phyloP scores from a whole-genome alignment of 352 stramenopile genomes.

The Peronospora destructor region DNA sequence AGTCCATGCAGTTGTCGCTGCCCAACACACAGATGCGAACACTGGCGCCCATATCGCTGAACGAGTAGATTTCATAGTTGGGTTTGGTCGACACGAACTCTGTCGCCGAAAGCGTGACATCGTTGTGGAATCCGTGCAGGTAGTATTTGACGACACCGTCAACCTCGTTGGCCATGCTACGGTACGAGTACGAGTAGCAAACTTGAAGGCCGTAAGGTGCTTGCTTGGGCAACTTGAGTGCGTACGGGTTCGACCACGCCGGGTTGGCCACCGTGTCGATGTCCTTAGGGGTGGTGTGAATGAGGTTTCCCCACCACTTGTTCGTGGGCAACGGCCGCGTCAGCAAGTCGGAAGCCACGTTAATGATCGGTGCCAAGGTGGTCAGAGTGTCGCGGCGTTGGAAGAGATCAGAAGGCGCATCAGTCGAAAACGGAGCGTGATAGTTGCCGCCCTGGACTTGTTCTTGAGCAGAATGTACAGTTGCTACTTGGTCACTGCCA shows the following conservation, averaged over 20 bases:
- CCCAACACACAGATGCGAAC: slow-evolving; percentile 39
- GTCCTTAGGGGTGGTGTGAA: slow-evolving; percentile 43
- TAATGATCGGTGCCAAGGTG: slow-evolving; percentile 58
- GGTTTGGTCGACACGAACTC: slow-evolving; percentile 48
- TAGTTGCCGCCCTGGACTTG: slow-evolving; percentile 14
- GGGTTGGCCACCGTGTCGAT: slow-evolving; percentile 44
- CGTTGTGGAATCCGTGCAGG: slow-evolving; percentile 58
- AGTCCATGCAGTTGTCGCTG: slow-evolving; percentile 46
- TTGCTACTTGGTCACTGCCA: slow-evolving; percentile 20
- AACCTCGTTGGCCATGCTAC: slow-evolving; percentile 36
- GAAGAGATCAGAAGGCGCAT: slow-evolving; percentile 45
- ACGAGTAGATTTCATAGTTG: slow-evolving; percentile 65
- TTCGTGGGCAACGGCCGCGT: slow-evolving; percentile 62
- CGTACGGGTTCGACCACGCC: slow-evolving; percentile 71
- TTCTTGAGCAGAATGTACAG: slow-evolving; percentile 12
- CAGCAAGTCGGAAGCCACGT: slow-evolving; percentile 46
- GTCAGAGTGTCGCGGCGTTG: slow-evolving; percentile 40
- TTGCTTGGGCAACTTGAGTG: slow-evolving; percentile 48
- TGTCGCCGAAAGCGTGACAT: slow-evolving; percentile 58
- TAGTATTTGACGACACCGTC: slow-evolving; percentile 61
- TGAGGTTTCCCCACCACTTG: slow-evolving; percentile 82
- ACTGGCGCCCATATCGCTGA: slow-evolving; percentile 55
- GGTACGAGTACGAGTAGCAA: slow-evolving; percentile 67
- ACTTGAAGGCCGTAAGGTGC: slow-evolving; percentile 50
- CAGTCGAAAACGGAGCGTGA: slow-evolving; percentile 44